A percentile compares a stretch with the other conserved stretches of the same genome.
Evolutionary conservation across 2,329 filamentous ascomycete species (phyloP).

Genomic region (Diaporthe amygdali): DNA sequence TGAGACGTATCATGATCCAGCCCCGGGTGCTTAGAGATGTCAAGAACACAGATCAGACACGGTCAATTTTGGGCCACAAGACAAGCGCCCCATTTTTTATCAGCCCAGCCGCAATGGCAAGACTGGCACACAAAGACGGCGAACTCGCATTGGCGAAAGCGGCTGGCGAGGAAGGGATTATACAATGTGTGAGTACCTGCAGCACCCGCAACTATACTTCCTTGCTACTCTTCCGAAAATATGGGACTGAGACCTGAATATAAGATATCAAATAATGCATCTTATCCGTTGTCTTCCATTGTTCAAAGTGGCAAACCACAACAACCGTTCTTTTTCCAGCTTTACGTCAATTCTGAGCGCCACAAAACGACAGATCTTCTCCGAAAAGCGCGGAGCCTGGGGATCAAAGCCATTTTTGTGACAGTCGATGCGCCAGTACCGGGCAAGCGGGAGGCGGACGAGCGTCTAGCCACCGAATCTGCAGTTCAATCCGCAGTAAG

Average conservation of each 20-base stretch:
- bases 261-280: slow-evolving; percentile 56
- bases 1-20: slow-evolving; percentile 56
- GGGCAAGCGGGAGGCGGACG: slow-evolving; percentile 62
- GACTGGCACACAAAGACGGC: slow-evolving; percentile 55
- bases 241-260: background rate
- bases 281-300: slow-evolving; percentile 51
- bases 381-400: slow-evolving; percentile 40
- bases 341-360: slow-evolving; percentile 59
- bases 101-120: slow-evolving; percentile 55
- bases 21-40: slow-evolving; percentile 56
- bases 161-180: slow-evolving; percentile 50
- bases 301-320: slow-evolving; percentile 38
- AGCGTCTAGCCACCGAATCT: slow-evolving; percentile 52
- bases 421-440: slow-evolving; percentile 62
- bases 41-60: slow-evolving; percentile 42
- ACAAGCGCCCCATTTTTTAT: slow-evolving; percentile 53
- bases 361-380: slow-evolving; percentile 53
- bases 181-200: slow-evolving; percentile 47
- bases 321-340: slow-evolving; percentile 56
- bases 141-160: slow-evolving; percentile 56
- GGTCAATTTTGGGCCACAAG: slow-evolving; percentile 48
- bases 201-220: background rate
- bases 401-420: slow-evolving; percentile 58
- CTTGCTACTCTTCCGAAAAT: rapidly evolving
- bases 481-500: slow-evolving; percentile 40